Evolutionary conservation across 129 eudicot genomes (phyloP), one percentile per base, ranked within the genome.

Genomic region (Lactuca sativa): DNA sequence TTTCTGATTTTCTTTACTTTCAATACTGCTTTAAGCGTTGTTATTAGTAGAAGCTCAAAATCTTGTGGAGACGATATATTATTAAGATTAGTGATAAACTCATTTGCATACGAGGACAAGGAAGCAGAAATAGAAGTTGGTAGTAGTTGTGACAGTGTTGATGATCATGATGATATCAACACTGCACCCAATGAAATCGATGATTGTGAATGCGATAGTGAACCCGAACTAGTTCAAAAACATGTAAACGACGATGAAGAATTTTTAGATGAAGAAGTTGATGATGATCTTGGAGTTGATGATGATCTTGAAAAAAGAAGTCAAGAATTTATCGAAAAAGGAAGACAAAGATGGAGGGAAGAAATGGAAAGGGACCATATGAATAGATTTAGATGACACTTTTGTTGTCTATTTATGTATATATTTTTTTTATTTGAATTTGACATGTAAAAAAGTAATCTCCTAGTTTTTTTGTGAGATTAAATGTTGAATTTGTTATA

Each of bases 281-380:
- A 34, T 62, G 77, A 73, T 73, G 77, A 62, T 62, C 77, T 73
- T 32, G 59, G 13, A 51, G 40, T 34, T 61, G 49, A 34, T 62
- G 77, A 73, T 73, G 77, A 62, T 62, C 77, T 73, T 32, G 59
- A 73, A 73, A 73, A 41, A 73, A 37, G 77, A 73, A 73, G 77
- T n/a, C 41, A 64, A 38, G 77, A 62, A 38, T 73, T 73, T 38
- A 73, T 73, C 33, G 64, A 51, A 52, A 64, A 56, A 56, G 56
- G 63, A 62, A 52, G 68, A 21, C 64, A 62, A 62, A 37, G 77
- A 52, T 73, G 70, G 77, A 62, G 64, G 21, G 70, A 62, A 14
- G 77, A 73, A 54, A 73, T 62, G 70, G 33, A 62, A 34, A 62
- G 47, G 62, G 77, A 73, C 9, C 13, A 9, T 43, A 43, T 43